These are phyloP conservation scores for Fraxinus pennsylvanica DNA, from an alignment of 257 asterid genomes.

Conservation along the genomic window DNA sequence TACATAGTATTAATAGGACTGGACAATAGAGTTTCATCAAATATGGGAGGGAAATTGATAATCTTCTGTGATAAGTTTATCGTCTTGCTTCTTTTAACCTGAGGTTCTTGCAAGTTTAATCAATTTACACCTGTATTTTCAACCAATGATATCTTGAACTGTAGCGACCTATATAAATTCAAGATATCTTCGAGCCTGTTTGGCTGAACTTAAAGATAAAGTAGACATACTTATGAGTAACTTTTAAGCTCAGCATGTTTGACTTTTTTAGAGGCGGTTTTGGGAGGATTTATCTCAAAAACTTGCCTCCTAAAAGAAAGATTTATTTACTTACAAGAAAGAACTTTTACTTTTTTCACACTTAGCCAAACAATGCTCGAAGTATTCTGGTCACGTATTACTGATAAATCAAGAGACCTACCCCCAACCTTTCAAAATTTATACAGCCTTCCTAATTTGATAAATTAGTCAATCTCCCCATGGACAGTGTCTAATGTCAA, in stretches of 20 bases:
- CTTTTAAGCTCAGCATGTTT: neutral
- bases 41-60: neutral
- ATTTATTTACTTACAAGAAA: neutral
- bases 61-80: neutral
- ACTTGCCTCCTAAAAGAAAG: neutral
- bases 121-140: neutral
- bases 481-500: neutral
- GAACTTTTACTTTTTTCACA: neutral
- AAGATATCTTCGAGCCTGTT: neutral
- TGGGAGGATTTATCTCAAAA: neutral
- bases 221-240: neutral
- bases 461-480: neutral
- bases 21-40: neutral
- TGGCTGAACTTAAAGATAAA: neutral
- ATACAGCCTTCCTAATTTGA: neutral
- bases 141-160: neutral
- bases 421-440: neutral
- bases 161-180: neutral
- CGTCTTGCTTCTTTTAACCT: neutral
- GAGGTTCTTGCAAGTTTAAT: neutral
- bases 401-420: neutral
- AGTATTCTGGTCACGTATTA: too few species aligned
- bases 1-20: too few species aligned
- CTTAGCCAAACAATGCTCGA: neutral
- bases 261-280: neutral